Base-by-base conservation (phyloP, 805 yeast genomes). In the Saturnispora quitensis region DNA sequence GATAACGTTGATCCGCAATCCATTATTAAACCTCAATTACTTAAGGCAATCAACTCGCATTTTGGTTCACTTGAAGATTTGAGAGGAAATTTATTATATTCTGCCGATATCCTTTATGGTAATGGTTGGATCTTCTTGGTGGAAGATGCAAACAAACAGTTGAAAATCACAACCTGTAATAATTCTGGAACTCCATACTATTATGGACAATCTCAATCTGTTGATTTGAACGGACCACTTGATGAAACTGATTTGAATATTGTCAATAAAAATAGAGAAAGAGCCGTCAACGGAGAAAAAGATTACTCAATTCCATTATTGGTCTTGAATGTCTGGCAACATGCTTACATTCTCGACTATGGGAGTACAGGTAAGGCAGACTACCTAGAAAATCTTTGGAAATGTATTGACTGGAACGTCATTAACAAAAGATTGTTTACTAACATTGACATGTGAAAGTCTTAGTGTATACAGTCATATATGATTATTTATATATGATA, bases 261-360 rank as follows among this genome's bases (percentile, higher is more conserved):
- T 51, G 67, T 74, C 49, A 64, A 73, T 24, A 75, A 75, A 27
- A 60, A 63, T 31, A 59, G 60, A 36, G 59, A 58, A 22, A 58
- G 56, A 40, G 51, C 56, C 4, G 49, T 49, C 25, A 54, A 60
- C 28, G 68, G 68, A 20, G 74, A 73, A 40, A 74, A 72, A 58
- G 90, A 84, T 64, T 80, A 76, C 71, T 75, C 81, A 24, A 71
- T 89, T 58, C 95, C 93, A 6, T 69, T 93, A 45, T 74, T 93
- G 58, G 86, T 82, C 48, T 74, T 89, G 57, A 88, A 82, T 67
- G 75, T 86, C 58, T 90, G 97, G 96, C 95, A 91, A 66, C 79
- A 82, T 57, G 88, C 96, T n/a, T 93, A 84, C 66, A 61, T 89
- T 44, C 71, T 77, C 27, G 98, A 93, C 68, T 91, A 84, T 68